phyloP scores from a whole-genome alignment of 306 rosid genomes.

The Corylus heterophylla region DNA sequence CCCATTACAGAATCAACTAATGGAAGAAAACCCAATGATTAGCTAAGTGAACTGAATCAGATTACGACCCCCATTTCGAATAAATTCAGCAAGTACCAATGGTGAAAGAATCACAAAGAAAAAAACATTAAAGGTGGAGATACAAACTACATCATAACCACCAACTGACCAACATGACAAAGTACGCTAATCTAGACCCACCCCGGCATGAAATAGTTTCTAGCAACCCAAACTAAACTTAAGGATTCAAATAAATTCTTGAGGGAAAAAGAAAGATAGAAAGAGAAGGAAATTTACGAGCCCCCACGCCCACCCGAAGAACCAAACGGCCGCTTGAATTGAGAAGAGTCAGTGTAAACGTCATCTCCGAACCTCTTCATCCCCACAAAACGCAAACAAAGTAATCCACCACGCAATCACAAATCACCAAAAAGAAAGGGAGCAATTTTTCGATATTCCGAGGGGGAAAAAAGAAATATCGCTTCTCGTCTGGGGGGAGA shows the following conservation, averaged over 20 bases:
- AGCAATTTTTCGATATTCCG: not conserved
- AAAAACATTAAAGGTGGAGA: slow-evolving; percentile 6
- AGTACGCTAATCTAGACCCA: slow-evolving; percentile 6
- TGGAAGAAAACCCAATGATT: not conserved
- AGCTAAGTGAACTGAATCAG: slow-evolving; percentile 27
- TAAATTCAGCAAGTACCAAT: slow-evolving; percentile 18
- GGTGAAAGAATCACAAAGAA: not conserved
- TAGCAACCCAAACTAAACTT: slow-evolving; percentile 11
- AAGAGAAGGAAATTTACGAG: slow-evolving; percentile 49
- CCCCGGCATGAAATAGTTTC: slow-evolving; percentile 15
- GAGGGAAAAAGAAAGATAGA: not conserved
- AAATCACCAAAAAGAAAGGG: not conserved
- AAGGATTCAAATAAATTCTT: slow-evolving; percentile 22
- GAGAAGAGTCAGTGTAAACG: slow-evolving; percentile 47
- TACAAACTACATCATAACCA: not conserved
- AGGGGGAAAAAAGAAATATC: too few relatives aligned
- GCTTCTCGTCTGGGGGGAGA: too few relatives aligned
- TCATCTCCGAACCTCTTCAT: slow-evolving; percentile 41
- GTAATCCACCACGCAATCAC: not conserved
- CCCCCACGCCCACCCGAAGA: slow-evolving; percentile 59
- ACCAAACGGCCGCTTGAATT: slow-evolving; percentile 59
- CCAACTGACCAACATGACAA: slow-evolving; percentile 14
- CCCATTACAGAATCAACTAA: not conserved
- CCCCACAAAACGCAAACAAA: not conserved
- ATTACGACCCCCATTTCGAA: slow-evolving; percentile 23